Percentiles rank a stretch among this genome's conserved stretches.
These are phyloP conservation scores for Aspergillus fructus DNA, from an alignment of 2,329 filamentous ascomycete genomes.

Conservation along the genomic window DNA sequence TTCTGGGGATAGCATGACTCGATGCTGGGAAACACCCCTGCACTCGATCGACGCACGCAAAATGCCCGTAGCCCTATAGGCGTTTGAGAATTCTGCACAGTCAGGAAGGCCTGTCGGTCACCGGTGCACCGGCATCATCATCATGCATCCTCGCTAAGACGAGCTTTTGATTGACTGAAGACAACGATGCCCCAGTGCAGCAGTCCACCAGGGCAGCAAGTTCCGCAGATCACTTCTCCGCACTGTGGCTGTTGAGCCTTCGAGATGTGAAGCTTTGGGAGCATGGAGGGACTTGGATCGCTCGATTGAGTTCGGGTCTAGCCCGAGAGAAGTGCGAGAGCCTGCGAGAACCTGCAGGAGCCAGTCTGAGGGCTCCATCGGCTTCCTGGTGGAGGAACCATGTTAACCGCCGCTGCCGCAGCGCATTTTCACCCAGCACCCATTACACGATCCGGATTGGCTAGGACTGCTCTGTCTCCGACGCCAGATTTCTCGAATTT, in stretches of 20 bases:
- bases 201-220: not conserved
- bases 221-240: slow-evolving; percentile 11
- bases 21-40: not conserved
- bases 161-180: not conserved
- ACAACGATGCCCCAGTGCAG: not conserved
- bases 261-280: not conserved
- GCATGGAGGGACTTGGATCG: slow-evolving; percentile 11
- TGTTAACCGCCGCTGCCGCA: slow-evolving; percentile 19
- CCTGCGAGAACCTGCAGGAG: no score
- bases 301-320: slow-evolving; percentile 12
- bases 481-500: not conserved
- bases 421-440: slow-evolving; percentile 5
- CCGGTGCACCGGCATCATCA: not conserved
- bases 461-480: not conserved
- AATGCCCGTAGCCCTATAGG: not conserved
- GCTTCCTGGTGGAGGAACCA: not conserved
- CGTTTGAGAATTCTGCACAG: not conserved
- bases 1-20: not conserved
- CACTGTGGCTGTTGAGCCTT: not conserved
- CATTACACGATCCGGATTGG: slow-evolving; percentile 1
- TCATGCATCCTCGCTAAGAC: slow-evolving; percentile 1
- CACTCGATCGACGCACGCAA: not conserved
- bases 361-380: no score
- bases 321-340: not conserved
- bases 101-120: not conserved